phyloP scores from a whole-genome alignment of 1,284 basidiomycete genomes.

The Moniliophthora roreri region DNA sequence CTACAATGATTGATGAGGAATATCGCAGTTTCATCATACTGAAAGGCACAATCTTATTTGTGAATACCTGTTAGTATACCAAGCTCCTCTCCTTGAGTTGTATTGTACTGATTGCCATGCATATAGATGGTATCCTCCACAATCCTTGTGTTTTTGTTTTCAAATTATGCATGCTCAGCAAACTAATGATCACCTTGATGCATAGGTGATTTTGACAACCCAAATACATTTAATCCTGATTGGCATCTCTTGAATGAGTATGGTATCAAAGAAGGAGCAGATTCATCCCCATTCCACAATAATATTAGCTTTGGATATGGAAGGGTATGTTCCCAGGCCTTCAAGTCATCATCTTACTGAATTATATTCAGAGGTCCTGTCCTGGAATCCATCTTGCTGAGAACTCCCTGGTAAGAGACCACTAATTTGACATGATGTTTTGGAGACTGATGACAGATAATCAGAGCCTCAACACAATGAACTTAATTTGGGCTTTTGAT shows the following conservation, averaged over 20 bases:
- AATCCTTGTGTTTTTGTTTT: conserved; percentile 14
- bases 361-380: conserved; percentile 22
- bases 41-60: conserved; percentile 15
- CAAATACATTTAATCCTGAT: conserved; percentile 17
- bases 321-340: conserved; percentile 16
- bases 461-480: too few relatives aligned
- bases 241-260: conserved; percentile 16
- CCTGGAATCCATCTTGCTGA: conserved; percentile 29
- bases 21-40: conserved; percentile 19
- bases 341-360: too few relatives aligned
- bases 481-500: too few relatives aligned
- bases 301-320: conserved; percentile 17
- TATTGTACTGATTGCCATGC: neutral
- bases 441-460: too few relatives aligned
- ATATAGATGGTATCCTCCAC: too few relatives aligned
- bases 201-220: conserved; percentile 18
- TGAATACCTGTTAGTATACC: conserved; percentile 15
- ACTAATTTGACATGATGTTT: too few relatives aligned
- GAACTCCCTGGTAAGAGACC: too few relatives aligned
- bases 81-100: neutral
- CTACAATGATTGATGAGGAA: conserved; percentile 10
- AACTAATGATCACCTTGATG: too few relatives aligned
- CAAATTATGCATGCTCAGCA: too few relatives aligned
- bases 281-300: conserved; percentile 11
- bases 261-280: conserved; percentile 16